Conservation (phyloP, 2,329 filamentous ascomycete genomes). For the Aureobasidium sp. region DNA sequence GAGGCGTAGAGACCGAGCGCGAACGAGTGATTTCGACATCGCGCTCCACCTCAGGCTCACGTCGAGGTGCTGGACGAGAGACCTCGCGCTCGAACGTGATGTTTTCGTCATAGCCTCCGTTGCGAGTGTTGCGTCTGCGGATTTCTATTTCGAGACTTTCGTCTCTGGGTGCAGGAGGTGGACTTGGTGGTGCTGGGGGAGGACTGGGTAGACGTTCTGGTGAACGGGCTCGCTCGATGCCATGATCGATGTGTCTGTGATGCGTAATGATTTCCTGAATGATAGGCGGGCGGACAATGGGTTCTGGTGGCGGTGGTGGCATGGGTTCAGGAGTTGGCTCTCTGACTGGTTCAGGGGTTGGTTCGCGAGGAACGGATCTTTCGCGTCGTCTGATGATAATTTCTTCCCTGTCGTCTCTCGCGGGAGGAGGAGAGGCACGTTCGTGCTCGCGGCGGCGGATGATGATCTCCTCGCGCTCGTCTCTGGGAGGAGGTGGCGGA, state of each 20-base stretch:
- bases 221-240: slow-evolving; percentile 43
- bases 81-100: slow-evolving; percentile 46
- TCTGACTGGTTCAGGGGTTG: slow-evolving; percentile 19
- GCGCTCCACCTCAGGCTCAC: slow-evolving; percentile 6
- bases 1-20: slow-evolving; percentile 35
- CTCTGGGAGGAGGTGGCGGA: slow-evolving; percentile 30
- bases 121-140: slow-evolving; percentile 45
- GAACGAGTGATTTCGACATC: slow-evolving; percentile 27
- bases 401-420: slow-evolving; percentile 30
- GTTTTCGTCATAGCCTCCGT: slow-evolving; percentile 57
- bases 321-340: slow-evolving; percentile 46
- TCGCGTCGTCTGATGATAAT: slow-evolving; percentile 44
- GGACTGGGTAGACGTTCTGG: slow-evolving; percentile 33
- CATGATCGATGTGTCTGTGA: slow-evolving; percentile 81
- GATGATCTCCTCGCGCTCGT: slow-evolving; percentile 38
- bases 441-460: slow-evolving; percentile 39
- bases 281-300: slow-evolving; percentile 70
- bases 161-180: slow-evolving; percentile 43
- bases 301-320: slow-evolving; percentile 46
- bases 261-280: slow-evolving; percentile 86
- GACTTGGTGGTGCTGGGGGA: slow-evolving; percentile 38
- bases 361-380: slow-evolving; percentile 24
- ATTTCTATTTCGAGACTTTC: slow-evolving; percentile 51
- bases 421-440: slow-evolving; percentile 24
- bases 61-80: slow-evolving; percentile 1